phyloP scores from a whole-genome alignment of 768 basidiomycete genomes.

The Trametes maxima region DNA sequence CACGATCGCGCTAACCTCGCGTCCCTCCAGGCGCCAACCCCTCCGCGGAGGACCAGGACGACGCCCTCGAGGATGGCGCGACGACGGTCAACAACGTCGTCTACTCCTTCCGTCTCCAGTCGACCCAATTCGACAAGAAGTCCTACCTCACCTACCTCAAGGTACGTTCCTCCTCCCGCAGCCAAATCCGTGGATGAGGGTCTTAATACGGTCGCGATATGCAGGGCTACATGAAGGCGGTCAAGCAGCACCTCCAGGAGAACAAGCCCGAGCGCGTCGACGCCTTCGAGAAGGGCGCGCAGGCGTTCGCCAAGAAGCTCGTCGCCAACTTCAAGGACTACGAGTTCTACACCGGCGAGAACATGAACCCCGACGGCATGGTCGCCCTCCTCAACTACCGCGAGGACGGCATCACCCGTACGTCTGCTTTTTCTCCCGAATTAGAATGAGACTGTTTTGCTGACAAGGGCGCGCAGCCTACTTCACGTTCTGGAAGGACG shows the following conservation, averaged over 20 bases:
- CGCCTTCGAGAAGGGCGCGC: conserved; percentile 82
- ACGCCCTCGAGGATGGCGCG: conserved; percentile 80
- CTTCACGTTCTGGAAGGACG: conserved; percentile 96
- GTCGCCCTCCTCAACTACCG: conserved; percentile 95
- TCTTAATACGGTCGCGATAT: not conserved
- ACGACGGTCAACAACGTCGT: conserved; percentile 84
- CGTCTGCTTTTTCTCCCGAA: conserved; percentile 33
- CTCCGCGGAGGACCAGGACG: conserved; percentile 84
- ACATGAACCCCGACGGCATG: conserved; percentile 90
- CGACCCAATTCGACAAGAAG: conserved; percentile 89
- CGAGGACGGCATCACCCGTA: conserved; percentile 82
- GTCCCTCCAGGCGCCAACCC: conserved; percentile 78
- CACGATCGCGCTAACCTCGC: conserved; percentile 8
- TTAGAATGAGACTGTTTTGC: not conserved
- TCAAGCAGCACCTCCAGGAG: conserved; percentile 67
- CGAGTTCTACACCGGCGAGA: conserved; percentile 83
- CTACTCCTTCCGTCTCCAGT: conserved; percentile 87
- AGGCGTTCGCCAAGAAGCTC: conserved; percentile 83
- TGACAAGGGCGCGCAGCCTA: conserved; percentile 55
- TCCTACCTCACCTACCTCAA: conserved; percentile 81
- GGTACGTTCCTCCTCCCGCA: conserved; percentile 40
- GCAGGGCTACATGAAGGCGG: conserved; percentile 91
- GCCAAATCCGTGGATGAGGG: not conserved
- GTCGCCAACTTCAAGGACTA: conserved; percentile 89
- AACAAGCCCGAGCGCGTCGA: conserved; percentile 60